These are phyloP conservation scores for Pittosporum tobira DNA, from an alignment of 129 eudicot species.

Conservation along the genomic window DNA sequence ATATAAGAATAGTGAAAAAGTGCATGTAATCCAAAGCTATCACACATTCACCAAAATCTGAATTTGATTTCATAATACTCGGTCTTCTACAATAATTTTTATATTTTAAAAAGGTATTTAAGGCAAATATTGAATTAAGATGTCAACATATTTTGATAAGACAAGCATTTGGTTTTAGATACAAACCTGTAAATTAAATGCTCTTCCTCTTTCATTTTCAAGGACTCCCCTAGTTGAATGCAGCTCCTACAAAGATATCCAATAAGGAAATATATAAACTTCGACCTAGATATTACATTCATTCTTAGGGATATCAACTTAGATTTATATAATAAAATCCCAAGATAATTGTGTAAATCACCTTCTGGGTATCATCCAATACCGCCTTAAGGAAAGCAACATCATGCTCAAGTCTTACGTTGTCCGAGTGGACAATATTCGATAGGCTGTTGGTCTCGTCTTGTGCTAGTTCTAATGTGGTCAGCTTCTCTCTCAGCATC, in stretches of 20 bases:
- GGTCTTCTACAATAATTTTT: neutral
- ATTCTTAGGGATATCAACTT: neutral
- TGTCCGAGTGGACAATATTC: conserved; percentile 86
- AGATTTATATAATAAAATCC: neutral
- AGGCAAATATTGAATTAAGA: no score
- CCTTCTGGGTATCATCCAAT: conserved; percentile 94
- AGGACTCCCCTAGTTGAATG: conserved; percentile 89
- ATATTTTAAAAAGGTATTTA: no score
- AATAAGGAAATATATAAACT: neutral
- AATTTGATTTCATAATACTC: neutral
- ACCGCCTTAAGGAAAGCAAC: conserved; percentile 94
- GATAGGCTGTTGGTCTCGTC: conserved; percentile 88
- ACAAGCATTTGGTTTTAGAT: neutral
- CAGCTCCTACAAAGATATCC: conserved; percentile 46
- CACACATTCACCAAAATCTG: neutral
- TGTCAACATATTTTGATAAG: neutral
- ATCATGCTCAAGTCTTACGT: conserved; percentile 89
- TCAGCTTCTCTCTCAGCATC: conserved; percentile 64
- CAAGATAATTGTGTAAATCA: conserved; percentile 9
- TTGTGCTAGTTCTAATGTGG: conserved; percentile 71
- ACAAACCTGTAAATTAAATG: conserved; percentile 83
- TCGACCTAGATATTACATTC: neutral
- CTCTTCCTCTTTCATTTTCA: conserved; percentile 84
- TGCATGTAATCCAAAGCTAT: neutral
- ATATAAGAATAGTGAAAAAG: neutral